Percentiles rank a stretch among this genome's conserved stretches.
Conservation (phyloP, 73 alveolate species). For the Halteria grandinella region DNA sequence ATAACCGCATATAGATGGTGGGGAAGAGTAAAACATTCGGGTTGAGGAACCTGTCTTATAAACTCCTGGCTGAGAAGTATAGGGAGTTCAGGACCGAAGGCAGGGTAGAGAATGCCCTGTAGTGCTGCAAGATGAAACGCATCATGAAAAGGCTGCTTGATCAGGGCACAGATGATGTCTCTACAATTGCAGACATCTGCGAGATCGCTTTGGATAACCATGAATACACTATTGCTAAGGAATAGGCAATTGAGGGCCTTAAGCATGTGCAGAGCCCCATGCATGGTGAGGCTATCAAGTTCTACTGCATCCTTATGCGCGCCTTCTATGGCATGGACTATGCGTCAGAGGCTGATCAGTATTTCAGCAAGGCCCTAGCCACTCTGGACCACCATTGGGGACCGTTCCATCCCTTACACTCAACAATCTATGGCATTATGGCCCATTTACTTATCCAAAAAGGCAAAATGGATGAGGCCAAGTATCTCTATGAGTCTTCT, state of each 20-base stretch:
- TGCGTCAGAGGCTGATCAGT: conserved; percentile 53
- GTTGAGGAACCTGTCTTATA: conserved; percentile 58
- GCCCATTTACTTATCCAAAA: conserved; percentile 67
- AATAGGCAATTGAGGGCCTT: conserved; percentile 52
- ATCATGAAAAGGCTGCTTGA: conserved; percentile 45
- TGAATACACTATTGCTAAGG: conserved; percentile 58
- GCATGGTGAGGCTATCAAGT: conserved; percentile 69
- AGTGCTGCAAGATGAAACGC: conserved; percentile 60
- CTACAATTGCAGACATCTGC: conserved; percentile 67
- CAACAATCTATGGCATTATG: conserved; percentile 72
- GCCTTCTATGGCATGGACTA: conserved; percentile 57
- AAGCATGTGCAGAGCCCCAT: conserved; percentile 48
- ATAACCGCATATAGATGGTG: conserved; percentile 8
- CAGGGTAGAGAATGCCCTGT: conserved; percentile 47
- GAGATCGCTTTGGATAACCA: conserved; percentile 63
- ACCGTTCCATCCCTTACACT: conserved; percentile 75
- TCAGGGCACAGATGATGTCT: conserved; percentile 23
- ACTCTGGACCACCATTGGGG: conserved; percentile 82
- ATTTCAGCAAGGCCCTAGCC: conserved; percentile 66
- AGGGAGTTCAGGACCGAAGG: conserved; percentile 55
- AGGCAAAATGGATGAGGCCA: conserved; percentile 69
- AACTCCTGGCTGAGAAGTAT: conserved; percentile 52
- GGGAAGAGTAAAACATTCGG: conserved; percentile 55
- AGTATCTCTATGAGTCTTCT: conserved; percentile 63
- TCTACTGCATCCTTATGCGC: conserved; percentile 73